A percentile compares a stretch with the other conserved stretches of the same genome.
Conservation (phyloP, 805 yeast genomes). For the Candida succiphila region DNA sequence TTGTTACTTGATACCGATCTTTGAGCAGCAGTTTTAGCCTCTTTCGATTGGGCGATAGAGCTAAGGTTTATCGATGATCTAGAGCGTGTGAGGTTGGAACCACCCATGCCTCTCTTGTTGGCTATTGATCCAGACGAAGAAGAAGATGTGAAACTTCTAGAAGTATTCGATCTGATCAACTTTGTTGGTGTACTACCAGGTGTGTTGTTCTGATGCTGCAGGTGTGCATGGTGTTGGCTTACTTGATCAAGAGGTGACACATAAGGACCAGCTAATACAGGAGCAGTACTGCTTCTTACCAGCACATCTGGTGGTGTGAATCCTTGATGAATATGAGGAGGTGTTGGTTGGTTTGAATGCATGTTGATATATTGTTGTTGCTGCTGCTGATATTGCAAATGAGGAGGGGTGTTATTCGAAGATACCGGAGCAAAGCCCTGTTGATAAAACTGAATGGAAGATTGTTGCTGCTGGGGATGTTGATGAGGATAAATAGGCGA, state of each 20-base stretch:
- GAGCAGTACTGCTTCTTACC: neutral
- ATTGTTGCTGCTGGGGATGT: neutral
- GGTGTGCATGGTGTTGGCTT: neutral
- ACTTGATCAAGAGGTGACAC: neutral
- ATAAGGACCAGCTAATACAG: neutral
- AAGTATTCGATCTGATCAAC: constrained; percentile 1
- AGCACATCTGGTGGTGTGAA: neutral
- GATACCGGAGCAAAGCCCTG: no score
- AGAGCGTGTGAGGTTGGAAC: constrained; percentile 24
- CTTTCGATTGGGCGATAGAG: constrained; percentile 34
- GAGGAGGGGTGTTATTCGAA: no score
- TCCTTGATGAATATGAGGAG: neutral
- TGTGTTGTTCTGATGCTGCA: neutral
- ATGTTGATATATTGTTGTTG: neutral
- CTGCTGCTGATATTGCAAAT: neutral
- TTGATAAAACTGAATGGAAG: no score
- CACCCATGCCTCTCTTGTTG: neutral
- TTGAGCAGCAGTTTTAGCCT: constrained; percentile 19
- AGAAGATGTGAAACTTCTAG: neutral
- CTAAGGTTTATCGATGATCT: constrained; percentile 45
- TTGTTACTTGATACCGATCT: constrained; percentile 4
- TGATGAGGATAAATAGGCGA: neutral
- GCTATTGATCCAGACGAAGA: neutral
- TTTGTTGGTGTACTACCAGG: neutral
- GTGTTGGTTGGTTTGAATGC: neutral